Percentiles rank a stretch among this genome's conserved stretches.
Conservation (phyloP, 805 yeast genomes). For the Ogataea polymorpha region DNA sequence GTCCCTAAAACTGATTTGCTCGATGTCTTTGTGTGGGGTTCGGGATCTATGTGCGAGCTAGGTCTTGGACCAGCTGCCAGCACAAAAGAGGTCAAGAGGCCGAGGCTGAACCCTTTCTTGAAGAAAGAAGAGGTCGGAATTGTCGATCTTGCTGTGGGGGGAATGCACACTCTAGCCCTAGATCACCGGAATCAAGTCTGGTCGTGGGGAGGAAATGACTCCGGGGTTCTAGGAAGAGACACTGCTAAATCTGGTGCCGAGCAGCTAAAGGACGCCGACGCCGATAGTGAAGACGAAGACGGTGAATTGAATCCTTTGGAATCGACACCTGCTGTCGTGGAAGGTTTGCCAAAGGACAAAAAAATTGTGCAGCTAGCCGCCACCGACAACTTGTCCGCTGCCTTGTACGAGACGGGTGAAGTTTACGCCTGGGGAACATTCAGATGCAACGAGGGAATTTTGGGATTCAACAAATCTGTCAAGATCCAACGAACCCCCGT, state of each 20-base stretch:
- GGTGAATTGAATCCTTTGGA: constrained; percentile 87
- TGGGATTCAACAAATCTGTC: constrained; percentile 72
- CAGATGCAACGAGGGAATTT: constrained; percentile 85
- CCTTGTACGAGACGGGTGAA: constrained; percentile 73
- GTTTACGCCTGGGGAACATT: constrained; percentile 98
- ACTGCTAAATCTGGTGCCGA: constrained; percentile 62
- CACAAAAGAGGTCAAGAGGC: constrained; percentile 93
- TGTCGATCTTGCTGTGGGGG: constrained; percentile 90
- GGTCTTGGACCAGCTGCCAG: constrained; percentile 95
- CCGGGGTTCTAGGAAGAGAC: constrained; percentile 87
- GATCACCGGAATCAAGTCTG: constrained; percentile 77
- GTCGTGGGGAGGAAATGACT: constrained; percentile 98
- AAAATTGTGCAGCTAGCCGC: constrained; percentile 82
- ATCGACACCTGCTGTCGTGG: constrained; percentile 82
- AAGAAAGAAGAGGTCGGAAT: constrained; percentile 61
- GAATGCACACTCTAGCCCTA: constrained; percentile 87
- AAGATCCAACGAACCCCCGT: constrained; percentile 65
- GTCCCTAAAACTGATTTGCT: constrained; percentile 42
- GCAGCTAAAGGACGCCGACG: constrained; percentile 65
- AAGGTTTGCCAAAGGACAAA: constrained; percentile 53
- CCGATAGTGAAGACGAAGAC: constrained; percentile 58
- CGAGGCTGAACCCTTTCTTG: constrained; percentile 81
- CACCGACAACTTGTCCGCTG: constrained; percentile 87
- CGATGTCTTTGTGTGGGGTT: constrained; percentile 91
- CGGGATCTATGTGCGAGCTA: constrained; percentile 95